Percentiles rank a stretch among this genome's conserved stretches.
phyloP scores from a whole-genome alignment of 1,139 yeast genomes.

The Sugiyamaella novakii region DNA sequence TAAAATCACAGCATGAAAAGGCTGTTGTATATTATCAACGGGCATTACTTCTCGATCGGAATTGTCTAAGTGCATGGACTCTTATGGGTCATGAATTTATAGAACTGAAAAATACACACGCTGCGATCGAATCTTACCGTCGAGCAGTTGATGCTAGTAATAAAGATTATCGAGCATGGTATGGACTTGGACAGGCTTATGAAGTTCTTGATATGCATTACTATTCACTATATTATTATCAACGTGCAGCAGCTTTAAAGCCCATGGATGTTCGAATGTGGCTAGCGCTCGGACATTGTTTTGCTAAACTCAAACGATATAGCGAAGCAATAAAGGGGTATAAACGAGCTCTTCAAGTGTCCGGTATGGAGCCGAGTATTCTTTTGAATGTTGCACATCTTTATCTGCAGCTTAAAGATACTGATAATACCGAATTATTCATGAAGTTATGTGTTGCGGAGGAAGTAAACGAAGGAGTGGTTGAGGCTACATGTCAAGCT shows the following conservation, averaged over 20 bases:
- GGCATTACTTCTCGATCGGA: constrained; percentile 78
- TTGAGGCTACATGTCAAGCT: constrained; percentile 80
- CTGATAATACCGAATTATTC: constrained; percentile 57
- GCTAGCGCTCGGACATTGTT: constrained; percentile 93
- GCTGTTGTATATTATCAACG: constrained; percentile 92
- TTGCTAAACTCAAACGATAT: constrained; percentile 71
- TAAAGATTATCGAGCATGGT: constrained; percentile 96
- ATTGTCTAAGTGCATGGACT: constrained; percentile 93
- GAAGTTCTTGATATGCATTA: constrained; percentile 95
- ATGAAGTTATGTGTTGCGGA: constrained; percentile 77
- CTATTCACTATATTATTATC: constrained; percentile 89
- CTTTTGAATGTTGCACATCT: constrained; percentile 70
- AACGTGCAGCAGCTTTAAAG: constrained; percentile 82
- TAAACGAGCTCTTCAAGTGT: constrained; percentile 51
- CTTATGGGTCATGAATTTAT: constrained; percentile 99
- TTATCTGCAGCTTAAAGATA: constrained; percentile 59
- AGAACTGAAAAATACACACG: constrained; percentile 92
- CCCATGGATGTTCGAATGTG: constrained; percentile 94
- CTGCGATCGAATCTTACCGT: constrained; percentile 94
- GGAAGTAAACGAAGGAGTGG: constrained; percentile 56
- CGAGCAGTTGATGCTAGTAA: constrained; percentile 89
- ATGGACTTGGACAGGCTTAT: constrained; percentile 97
- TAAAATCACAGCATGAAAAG: constrained; percentile 91
- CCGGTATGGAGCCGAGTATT: constrained; percentile 55
- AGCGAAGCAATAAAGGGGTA: constrained; percentile 64